A percentile compares a stretch with the other conserved stretches of the same genome.
phyloP scores from a whole-genome alignment of 2,329 filamentous ascomycete genomes.

The Trichoderma sp. region DNA sequence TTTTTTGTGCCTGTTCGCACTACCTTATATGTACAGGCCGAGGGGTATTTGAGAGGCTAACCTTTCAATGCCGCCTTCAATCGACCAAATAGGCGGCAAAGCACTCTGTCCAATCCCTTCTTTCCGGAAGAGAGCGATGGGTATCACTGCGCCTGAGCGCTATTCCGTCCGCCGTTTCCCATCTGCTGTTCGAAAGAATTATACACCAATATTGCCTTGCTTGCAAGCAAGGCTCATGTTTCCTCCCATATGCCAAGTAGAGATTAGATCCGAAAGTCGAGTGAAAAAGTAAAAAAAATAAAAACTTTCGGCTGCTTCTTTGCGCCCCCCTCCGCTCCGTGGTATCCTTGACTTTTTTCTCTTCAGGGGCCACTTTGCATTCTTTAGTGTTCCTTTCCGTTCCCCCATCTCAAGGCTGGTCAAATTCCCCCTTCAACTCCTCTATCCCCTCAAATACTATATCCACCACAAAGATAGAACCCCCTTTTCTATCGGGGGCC shows the following conservation, averaged over 20 bases:
- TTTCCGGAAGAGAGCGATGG: slow-evolving; percentile 22
- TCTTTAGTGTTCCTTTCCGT: slow-evolving; percentile 31
- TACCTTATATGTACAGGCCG: slow-evolving; percentile 38
- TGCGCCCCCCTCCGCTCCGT: slow-evolving; percentile 21
- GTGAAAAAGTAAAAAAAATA: not conserved
- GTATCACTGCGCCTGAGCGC: slow-evolving; percentile 7
- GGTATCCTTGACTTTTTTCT: slow-evolving; percentile 17
- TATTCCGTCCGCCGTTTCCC: slow-evolving; percentile 14
- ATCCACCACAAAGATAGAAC: slow-evolving; percentile 25
- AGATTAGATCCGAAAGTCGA: slow-evolving; percentile 19
- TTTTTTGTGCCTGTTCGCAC: slow-evolving; percentile 38
- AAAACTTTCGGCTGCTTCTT: slow-evolving; percentile 7
- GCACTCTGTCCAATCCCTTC: slow-evolving; percentile 25
- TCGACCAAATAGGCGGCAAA: slow-evolving; percentile 24
- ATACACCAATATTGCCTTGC: slow-evolving; percentile 14
- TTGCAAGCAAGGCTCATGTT: slow-evolving; percentile 14
- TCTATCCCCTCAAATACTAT: slow-evolving; percentile 29
- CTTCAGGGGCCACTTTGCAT: slow-evolving; percentile 30
- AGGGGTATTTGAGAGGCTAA: slow-evolving; percentile 25
- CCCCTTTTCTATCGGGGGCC: slow-evolving; percentile 22
- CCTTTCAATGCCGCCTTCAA: slow-evolving; percentile 20
- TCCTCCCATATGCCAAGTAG: slow-evolving; percentile 19
- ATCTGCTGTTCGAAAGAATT: slow-evolving; percentile 19
- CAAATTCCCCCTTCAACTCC: slow-evolving; percentile 26
- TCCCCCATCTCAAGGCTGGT: slow-evolving; percentile 28